Conservation (phyloP, 176 grass and related monocot genomes). For the Raddia distichophylla region DNA sequence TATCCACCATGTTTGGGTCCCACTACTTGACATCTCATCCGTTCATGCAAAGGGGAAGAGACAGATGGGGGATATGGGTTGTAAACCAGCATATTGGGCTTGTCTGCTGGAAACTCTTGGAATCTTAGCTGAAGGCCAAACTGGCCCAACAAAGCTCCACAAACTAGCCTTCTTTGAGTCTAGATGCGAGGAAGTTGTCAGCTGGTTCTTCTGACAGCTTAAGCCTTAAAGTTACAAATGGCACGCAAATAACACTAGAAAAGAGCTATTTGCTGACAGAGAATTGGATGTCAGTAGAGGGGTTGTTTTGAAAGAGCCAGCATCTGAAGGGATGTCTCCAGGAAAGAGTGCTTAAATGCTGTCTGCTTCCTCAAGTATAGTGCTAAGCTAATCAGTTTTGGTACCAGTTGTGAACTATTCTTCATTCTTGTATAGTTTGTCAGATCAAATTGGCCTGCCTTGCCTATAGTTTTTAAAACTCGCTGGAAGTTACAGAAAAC, state of each 20-base stretch:
- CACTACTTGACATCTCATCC: background rate
- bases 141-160: background rate
- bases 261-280: background rate
- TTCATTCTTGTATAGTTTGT: background rate
- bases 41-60: background rate
- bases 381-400: background rate
- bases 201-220: slow-evolving; percentile 4
- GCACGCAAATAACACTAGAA: background rate
- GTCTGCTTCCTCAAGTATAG: slow-evolving; percentile 9
- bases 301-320: background rate
- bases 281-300: background rate
- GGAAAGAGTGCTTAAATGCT: background rate
- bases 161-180: background rate
- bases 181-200: background rate
- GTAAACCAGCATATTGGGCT: background rate
- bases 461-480: background rate
- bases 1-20: background rate
- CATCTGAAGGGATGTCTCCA: background rate
- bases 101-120: background rate
- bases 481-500: background rate
- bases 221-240: slow-evolving; percentile 18
- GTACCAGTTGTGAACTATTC: background rate
- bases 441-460: background rate
- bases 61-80: background rate
- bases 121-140: background rate